Percentiles rank a stretch among this genome's conserved stretches.
phyloP scores from a whole-genome alignment of 371 early-diverging fungal genomes.

The Mucor velutinosus region DNA sequence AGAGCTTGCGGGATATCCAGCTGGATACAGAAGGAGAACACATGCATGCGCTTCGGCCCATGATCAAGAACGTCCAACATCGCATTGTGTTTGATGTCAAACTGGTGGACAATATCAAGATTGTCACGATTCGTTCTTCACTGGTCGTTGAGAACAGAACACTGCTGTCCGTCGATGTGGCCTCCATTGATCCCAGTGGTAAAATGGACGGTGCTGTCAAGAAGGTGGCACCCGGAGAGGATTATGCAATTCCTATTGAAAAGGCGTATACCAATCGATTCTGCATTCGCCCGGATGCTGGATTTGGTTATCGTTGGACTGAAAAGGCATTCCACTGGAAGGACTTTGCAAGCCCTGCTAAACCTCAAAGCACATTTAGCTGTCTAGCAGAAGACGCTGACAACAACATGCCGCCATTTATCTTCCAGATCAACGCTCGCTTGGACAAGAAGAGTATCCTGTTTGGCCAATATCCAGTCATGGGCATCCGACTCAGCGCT shows the following conservation, averaged over 20 bases:
- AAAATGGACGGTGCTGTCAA: constrained; percentile 51
- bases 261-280: constrained; percentile 78
- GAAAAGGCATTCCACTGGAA: constrained; percentile 69
- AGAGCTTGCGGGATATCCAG: constrained; percentile 82
- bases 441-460: constrained; percentile 56
- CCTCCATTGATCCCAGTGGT: constrained; percentile 68
- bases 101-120: constrained; percentile 84
- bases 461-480: constrained; percentile 76
- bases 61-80: constrained; percentile 77
- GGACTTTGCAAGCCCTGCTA: constrained; percentile 47
- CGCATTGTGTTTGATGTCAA: constrained; percentile 87
- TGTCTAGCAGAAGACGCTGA: constrained; percentile 40
- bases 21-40: constrained; percentile 89
- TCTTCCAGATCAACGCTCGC: constrained; percentile 70
- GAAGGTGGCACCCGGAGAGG: constrained; percentile 77
- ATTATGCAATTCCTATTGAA: constrained; percentile 86
- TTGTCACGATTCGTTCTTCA: constrained; percentile 90
- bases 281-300: constrained; percentile 81
- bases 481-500: constrained; percentile 83
- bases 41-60: constrained; percentile 78
- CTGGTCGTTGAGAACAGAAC: constrained; percentile 84
- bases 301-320: constrained; percentile 84
- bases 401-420: constrained; percentile 65
- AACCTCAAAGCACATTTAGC: constrained; percentile 44
- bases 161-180: constrained; percentile 76